Percentiles rank a stretch among this genome's conserved stretches.
phyloP scores from a whole-genome alignment of 108 stramenopile species.

The Ochromonas danica region DNA sequence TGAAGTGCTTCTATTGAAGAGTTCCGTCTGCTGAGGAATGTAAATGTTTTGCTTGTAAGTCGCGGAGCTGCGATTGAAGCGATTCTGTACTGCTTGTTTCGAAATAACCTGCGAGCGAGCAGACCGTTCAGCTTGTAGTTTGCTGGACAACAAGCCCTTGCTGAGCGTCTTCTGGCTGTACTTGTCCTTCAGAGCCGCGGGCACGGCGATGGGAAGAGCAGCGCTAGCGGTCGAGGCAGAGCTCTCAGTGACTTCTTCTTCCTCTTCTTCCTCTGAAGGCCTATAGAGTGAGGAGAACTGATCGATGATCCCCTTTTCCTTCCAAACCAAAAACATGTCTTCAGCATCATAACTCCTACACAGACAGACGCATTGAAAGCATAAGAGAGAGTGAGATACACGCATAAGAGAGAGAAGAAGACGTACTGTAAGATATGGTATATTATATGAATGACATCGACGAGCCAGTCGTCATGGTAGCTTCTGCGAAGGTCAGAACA shows the following conservation, averaged over 20 bases:
- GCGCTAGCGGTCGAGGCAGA: too few relatives aligned
- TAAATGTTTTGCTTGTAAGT: too few relatives aligned
- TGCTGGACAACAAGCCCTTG: neutral
- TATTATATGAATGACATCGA: neutral
- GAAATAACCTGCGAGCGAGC: neutral
- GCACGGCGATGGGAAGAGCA: too few relatives aligned
- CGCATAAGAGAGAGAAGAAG: neutral
- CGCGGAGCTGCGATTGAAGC: neutral
- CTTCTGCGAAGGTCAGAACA: neutral
- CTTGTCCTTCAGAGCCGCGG: neutral
- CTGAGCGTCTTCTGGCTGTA: neutral
- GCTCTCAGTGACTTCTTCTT: neutral
- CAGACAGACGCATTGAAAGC: neutral
- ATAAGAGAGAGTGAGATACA: neutral
- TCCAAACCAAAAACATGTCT: constrained; percentile 13
- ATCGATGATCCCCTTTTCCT: neutral
- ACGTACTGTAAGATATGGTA: neutral
- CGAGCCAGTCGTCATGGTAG: constrained; percentile 24
- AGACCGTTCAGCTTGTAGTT: neutral
- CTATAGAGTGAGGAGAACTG: too few relatives aligned
- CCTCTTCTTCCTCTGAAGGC: too few relatives aligned
- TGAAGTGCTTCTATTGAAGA: too few relatives aligned
- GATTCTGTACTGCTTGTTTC: neutral
- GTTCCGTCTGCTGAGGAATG: too few relatives aligned
- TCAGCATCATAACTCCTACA: neutral